phyloP scores from a whole-genome alignment of 1,139 yeast genomes.

The Suhomyces ambrosiae region DNA sequence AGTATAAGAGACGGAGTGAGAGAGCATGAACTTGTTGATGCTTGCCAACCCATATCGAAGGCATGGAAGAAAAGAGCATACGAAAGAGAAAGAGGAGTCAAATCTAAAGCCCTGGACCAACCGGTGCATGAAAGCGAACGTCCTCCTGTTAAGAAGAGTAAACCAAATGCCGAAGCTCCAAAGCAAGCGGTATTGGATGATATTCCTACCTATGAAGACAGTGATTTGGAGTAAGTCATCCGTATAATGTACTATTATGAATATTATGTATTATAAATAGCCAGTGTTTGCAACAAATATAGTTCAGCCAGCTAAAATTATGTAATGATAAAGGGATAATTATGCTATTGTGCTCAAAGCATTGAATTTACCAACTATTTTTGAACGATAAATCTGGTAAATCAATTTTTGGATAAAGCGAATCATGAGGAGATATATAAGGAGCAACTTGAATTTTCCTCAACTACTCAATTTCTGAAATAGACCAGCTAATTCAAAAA shows the following conservation, averaged over 20 bases:
- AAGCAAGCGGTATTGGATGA: conserved; percentile 29
- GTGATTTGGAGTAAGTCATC: conserved; percentile 31
- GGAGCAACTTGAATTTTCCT: no score
- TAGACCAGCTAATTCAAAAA: background rate
- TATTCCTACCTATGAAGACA: conserved; percentile 47
- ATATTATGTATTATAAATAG: conserved; percentile 6
- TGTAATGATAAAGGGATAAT: conserved; percentile 1
- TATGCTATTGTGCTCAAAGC: no score
- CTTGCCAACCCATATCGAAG: conserved; percentile 37
- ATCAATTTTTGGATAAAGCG: no score
- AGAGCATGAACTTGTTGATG: conserved; percentile 66
- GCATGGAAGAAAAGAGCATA: conserved; percentile 40
- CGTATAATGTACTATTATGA: conserved; percentile 8
- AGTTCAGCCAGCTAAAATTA: background rate
- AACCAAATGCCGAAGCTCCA: conserved; percentile 24
- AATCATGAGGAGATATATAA: no score
- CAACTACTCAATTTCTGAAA: no score
- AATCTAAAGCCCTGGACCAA: conserved; percentile 4
- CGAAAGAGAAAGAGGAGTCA: conserved; percentile 25
- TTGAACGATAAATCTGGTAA: no score
- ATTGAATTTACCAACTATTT: no score
- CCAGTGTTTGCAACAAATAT: background rate
- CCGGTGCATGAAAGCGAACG: conserved; percentile 4
- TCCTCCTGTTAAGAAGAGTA: conserved; percentile 12
- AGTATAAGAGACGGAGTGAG: conserved; percentile 87